phyloP scores from a whole-genome alignment of 1,284 basidiomycete genomes.

The Puccinia hordei region DNA sequence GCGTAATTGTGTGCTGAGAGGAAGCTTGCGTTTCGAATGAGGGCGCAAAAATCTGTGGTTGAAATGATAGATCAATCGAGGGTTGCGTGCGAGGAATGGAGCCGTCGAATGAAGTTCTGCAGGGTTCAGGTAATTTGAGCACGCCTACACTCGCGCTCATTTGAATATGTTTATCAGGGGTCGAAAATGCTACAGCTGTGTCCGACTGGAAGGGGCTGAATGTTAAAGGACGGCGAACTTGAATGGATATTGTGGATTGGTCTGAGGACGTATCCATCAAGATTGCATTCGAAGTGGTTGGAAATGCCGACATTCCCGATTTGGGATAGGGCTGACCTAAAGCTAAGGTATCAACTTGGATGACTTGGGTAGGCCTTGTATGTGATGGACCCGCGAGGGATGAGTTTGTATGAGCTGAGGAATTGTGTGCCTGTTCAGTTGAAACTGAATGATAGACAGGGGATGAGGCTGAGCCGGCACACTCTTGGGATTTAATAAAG shows the following conservation, averaged over 20 bases:
- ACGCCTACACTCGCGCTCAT: no score
- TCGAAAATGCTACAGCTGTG: not conserved
- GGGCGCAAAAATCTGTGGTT: not conserved
- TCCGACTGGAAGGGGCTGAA: not conserved
- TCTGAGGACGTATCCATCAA: not conserved
- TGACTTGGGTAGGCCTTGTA: not conserved
- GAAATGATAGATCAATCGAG: not conserved
- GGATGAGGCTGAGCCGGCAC: not conserved
- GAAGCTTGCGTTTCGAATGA: not conserved
- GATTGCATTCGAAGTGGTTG: constrained; percentile 3
- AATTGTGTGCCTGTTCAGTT: not conserved
- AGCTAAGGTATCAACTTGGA: not conserved
- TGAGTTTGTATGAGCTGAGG: not conserved
- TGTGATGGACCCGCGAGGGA: not conserved
- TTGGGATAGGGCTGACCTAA: not conserved
- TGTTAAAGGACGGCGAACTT: not conserved
- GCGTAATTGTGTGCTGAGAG: not conserved
- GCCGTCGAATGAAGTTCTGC: constrained; percentile 3
- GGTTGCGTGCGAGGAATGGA: not conserved
- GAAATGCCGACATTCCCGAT: not conserved
- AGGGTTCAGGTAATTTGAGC: not conserved
- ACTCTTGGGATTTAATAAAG: constrained; percentile 7
- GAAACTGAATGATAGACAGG: not conserved
- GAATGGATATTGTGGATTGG: not conserved
- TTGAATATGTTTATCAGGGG: not conserved